These are phyloP conservation scores for Talaromyces sp. DNA, from an alignment of 2,329 filamentous ascomycete species.

Conservation along the genomic window DNA sequence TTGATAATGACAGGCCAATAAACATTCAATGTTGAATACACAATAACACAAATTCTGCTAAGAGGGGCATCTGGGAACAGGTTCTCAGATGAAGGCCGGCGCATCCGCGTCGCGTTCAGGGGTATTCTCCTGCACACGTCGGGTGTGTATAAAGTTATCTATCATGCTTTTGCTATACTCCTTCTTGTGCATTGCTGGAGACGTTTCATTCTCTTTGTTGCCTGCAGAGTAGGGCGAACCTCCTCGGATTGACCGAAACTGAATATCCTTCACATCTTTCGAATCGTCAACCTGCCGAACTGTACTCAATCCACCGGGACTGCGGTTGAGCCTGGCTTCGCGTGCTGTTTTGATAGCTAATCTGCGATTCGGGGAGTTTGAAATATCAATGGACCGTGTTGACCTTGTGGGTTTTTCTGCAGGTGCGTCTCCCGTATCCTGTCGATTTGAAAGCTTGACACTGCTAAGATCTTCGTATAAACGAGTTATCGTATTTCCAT, in stretches of 20 bases:
- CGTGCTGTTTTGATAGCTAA: slow-evolving; percentile 12
- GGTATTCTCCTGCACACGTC: slow-evolving; percentile 16
- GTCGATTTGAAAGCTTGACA: not conserved
- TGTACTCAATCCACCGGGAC: slow-evolving; percentile 11
- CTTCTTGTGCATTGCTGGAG: slow-evolving; percentile 9
- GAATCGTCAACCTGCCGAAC: slow-evolving; percentile 16
- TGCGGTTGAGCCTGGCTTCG: slow-evolving; percentile 17
- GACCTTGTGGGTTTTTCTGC: slow-evolving; percentile 11
- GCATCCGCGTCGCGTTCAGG: not conserved
- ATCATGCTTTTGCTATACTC: slow-evolving; percentile 33
- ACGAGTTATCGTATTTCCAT: not conserved
- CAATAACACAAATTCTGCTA: not conserved
- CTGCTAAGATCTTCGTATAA: not conserved
- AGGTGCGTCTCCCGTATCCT: not conserved
- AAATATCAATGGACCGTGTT: slow-evolving; percentile 16
- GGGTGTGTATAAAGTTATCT: slow-evolving; percentile 31
- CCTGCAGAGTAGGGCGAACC: slow-evolving; percentile 15
- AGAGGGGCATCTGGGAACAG: not conserved
- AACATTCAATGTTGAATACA: not conserved
- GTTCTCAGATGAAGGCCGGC: not conserved
- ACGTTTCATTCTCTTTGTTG: slow-evolving; percentile 27
- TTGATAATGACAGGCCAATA: not conserved
- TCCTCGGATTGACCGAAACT: slow-evolving; percentile 24
- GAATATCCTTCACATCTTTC: slow-evolving; percentile 18
- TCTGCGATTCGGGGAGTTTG: slow-evolving; percentile 29